Conservation (phyloP, 345 rosid species). For the Corchorus capsularis region DNA sequence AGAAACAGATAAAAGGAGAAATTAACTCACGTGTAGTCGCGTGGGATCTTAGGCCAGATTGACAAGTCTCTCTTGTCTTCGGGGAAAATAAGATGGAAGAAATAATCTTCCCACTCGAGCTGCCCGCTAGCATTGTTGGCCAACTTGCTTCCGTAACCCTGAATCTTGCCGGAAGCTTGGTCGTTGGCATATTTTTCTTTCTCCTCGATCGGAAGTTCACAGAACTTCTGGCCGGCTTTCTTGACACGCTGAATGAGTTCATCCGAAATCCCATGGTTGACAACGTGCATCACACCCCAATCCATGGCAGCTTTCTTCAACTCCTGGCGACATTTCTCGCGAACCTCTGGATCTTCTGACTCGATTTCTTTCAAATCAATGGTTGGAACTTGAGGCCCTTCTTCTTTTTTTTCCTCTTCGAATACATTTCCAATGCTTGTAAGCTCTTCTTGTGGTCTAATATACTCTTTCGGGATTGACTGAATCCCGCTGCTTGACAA, state of each 20-base stretch:
- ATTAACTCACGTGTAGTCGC: constrained; percentile 68
- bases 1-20: no score
- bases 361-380: constrained; percentile 66
- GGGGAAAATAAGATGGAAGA: constrained; percentile 81
- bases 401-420: constrained; percentile 70
- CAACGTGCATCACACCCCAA: constrained; percentile 97
- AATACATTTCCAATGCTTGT: constrained; percentile 66
- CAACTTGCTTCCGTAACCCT: constrained; percentile 94
- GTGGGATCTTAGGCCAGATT: constrained; percentile 83
- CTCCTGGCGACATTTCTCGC: constrained; percentile 53
- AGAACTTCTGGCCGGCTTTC: constrained; percentile 67
- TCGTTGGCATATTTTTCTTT: constrained; percentile 90
- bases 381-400: constrained; percentile 86
- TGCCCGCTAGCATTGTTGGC: constrained; percentile 89
- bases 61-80: constrained; percentile 78
- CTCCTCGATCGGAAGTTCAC: constrained; percentile 67
- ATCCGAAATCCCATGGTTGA: constrained; percentile 74
- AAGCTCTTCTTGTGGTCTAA: constrained; percentile 81
- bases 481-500: constrained; percentile 70
- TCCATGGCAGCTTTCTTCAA: constrained; percentile 64
- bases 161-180: constrained; percentile 77
- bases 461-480: constrained; percentile 75
- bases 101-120: constrained; percentile 96
- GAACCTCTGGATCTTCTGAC: constrained; percentile 46
- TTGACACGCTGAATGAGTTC: constrained; percentile 64